Conservation (phyloP, 2,329 filamentous ascomycete species). For the Bipolaris oryzae region DNA sequence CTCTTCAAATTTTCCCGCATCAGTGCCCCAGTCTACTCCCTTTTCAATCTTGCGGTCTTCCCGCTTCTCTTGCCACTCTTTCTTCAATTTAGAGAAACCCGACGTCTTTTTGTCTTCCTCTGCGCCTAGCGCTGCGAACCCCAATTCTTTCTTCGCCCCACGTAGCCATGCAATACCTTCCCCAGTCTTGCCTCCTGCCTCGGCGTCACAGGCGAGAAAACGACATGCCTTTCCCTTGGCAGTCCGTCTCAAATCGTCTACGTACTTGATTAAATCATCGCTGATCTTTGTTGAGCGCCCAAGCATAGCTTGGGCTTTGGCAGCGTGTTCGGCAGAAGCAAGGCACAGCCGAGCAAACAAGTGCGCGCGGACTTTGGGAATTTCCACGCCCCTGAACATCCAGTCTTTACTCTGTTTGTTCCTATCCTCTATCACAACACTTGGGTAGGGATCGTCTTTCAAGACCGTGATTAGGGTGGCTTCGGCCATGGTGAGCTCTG, state of each 20-base stretch:
- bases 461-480: constrained; percentile 87
- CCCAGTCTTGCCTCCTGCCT: constrained; percentile 79
- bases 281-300: constrained; percentile 59
- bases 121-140: constrained; percentile 57
- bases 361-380: constrained; percentile 86
- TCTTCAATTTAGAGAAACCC: constrained; percentile 70
- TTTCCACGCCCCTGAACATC: constrained; percentile 92
- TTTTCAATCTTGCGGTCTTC: constrained; percentile 82
- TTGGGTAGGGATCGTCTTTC: constrained; percentile 93
- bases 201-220: constrained; percentile 89
- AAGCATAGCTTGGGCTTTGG: constrained; percentile 66
- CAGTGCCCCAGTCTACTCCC: constrained; percentile 74
- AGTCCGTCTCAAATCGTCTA: constrained; percentile 74
- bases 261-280: constrained; percentile 71
- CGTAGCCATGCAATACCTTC: constrained; percentile 85
- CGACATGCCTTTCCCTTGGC: constrained; percentile 84
- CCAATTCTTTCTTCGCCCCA: constrained; percentile 77
- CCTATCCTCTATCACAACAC: constrained; percentile 77
- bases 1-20: constrained; percentile 86
- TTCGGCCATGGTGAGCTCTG: constrained; percentile 77
- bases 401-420: constrained; percentile 88
- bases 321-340: constrained; percentile 85
- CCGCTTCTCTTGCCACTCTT: constrained; percentile 74
- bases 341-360: constrained; percentile 88
- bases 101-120: constrained; percentile 56